Base-by-base conservation (phyloP, 805 yeast genomes). In the Barnettozyma wickerhamii region DNA sequence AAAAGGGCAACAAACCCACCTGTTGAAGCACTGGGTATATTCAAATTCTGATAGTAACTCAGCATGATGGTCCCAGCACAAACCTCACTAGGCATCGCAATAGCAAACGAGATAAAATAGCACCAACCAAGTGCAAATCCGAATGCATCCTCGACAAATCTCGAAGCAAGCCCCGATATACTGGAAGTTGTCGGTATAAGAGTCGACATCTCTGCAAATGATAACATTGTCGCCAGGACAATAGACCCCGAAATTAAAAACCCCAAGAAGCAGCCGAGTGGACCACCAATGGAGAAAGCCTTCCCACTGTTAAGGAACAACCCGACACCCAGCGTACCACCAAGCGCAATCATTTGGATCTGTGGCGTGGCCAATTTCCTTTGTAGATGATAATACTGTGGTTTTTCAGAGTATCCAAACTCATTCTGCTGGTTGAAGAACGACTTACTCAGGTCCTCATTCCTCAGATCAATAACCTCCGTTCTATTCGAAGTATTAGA, bases 181-280 rank as follows among this genome's bases (percentile, higher is more conserved):
- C 91, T 89, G 32, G 84, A 85, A 17, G 83, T 81, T n/a, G 82
- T 74, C 0, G 93, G 88, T 17, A 84, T 78, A 43, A 85, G 67
- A 0, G 93, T 81, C 5, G 84, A 82, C 83, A 84, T 83, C 58
- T 84, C 95, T 44, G 91, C 86, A 58, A 83, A 81, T 5, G 88
- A 79, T 13, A 79, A 62, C 74, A 84, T 77, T 1, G 91, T 79
- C 1, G 82, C 74, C 19, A 81, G 57, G 2, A 84, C 89, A 10
- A 84, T 66, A 2, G 76, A 53, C 0, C 90, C 93, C 20, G 85
- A 71, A 9, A 84, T 62, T 0, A 71, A 41, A 55, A 79, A 84
- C 2, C 91, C 90, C 12, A 84, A 50, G 5, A 84, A 60, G 7
- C 87, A 76, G 0, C 95, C 95, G 38, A 84, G 64, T 1, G 91